Conservation (phyloP, 257 asterid genomes). For the Voacanga thouarsii region DNA sequence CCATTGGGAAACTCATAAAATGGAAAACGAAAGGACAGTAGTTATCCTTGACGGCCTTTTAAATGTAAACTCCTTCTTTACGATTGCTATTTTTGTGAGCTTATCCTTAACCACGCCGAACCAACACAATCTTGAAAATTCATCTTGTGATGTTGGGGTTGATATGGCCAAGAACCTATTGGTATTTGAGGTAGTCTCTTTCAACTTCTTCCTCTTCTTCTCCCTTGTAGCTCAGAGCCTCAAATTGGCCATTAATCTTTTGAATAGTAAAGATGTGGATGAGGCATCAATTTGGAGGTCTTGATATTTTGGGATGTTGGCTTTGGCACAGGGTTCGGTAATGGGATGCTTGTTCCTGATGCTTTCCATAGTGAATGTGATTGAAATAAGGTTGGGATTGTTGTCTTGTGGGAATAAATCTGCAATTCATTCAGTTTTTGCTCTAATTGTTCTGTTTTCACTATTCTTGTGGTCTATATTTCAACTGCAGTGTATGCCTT, state of each 20-base stretch:
- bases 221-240: constrained; percentile 83
- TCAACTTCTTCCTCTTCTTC: constrained; percentile 84
- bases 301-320: constrained; percentile 74
- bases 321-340: constrained; percentile 65
- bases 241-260: constrained; percentile 64
- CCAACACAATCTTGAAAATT: too few relatives aligned
- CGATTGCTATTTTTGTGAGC: too few relatives aligned
- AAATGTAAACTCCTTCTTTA: constrained; percentile 71
- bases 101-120: too few relatives aligned
- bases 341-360: constrained; percentile 82
- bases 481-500: constrained; percentile 72
- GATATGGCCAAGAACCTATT: constrained; percentile 56
- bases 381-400: too few relatives aligned
- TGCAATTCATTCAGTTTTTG: constrained; percentile 41
- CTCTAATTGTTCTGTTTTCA: constrained; percentile 54
- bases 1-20: too few relatives aligned
- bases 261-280: constrained; percentile 61
- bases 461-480: constrained; percentile 59
- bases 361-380: constrained; percentile 89
- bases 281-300: constrained; percentile 54
- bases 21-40: too few relatives aligned
- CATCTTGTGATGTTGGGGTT: too few relatives aligned
- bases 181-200: constrained; percentile 75
- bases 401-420: constrained; percentile 75
- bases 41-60: constrained; percentile 74